Evolutionary conservation across 169 alveolate species (phyloP).

Genomic region (Plasmodium chabaudi): DNA sequence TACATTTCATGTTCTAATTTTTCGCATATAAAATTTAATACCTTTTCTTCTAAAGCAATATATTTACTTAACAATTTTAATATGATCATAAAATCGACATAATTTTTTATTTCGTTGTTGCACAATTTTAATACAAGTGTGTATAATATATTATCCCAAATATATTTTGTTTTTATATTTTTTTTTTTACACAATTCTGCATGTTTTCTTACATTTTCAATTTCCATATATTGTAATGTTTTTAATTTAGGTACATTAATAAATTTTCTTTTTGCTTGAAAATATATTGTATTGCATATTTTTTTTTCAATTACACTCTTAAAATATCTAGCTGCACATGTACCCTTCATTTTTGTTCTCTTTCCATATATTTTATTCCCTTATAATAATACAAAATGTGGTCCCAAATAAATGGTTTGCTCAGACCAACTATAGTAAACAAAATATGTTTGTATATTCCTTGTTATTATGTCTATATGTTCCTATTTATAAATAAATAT

Average conservation of each 20-base stretch:
- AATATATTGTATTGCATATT: neutral
- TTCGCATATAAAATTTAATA: conserved; percentile 56
- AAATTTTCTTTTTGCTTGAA: neutral
- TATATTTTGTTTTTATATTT: conserved; percentile 19
- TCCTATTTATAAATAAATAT: no score
- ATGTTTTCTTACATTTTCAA: conserved; percentile 6
- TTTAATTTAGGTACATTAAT: conserved; percentile 33
- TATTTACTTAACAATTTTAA: conserved; percentile 52
- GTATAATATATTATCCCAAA: conserved; percentile 58
- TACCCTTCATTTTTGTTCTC: neutral
- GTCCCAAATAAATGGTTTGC: no score
- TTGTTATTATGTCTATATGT: no score
- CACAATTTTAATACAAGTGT: conserved; percentile 34
- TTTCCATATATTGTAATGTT: conserved; percentile 52
- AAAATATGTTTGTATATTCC: no score
- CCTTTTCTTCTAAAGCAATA: conserved; percentile 38
- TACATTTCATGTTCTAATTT: conserved; percentile 47
- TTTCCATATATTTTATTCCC: neutral
- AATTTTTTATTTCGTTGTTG: conserved; percentile 44
- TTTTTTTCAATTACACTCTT: neutral
- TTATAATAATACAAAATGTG: no score
- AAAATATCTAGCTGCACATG: neutral
- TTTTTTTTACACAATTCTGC: conserved; percentile 58
- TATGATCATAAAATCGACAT: conserved; percentile 67
- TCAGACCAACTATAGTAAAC: no score